A percentile compares a stretch with the other conserved stretches of the same genome.
phyloP scores from a whole-genome alignment of 768 basidiomycete genomes.

The Panus rudis region DNA sequence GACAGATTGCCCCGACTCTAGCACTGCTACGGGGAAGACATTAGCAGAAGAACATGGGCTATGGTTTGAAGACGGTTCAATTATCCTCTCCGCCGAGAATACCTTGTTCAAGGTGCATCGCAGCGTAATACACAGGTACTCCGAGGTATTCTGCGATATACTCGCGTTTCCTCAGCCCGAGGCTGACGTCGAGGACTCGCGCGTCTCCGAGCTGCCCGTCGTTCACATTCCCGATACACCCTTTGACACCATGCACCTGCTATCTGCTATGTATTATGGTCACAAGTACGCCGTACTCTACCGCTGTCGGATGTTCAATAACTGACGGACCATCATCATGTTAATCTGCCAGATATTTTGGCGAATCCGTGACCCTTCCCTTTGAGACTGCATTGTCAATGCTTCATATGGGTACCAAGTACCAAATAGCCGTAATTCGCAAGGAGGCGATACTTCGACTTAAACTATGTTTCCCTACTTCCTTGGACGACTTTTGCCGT shows the following conservation, averaged over 20 bases:
- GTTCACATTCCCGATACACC: not conserved
- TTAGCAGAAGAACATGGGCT: slow-evolving; percentile 2
- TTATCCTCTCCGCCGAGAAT: slow-evolving; percentile 18
- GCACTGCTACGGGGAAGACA: not conserved
- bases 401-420: not conserved
- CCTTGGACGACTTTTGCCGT: not conserved
- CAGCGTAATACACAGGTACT: slow-evolving; percentile 15
- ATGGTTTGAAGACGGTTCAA: slow-evolving; percentile 20
- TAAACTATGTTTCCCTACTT: not conserved
- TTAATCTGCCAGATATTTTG: not conserved
- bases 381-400: not conserved
- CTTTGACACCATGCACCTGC: not conserved
- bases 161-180: slow-evolving; percentile 14
- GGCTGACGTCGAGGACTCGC: slow-evolving; percentile 1
- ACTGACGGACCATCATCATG: not conserved
- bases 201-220: not conserved
- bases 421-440: not conserved
- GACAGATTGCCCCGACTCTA: not conserved
- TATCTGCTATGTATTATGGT: not conserved
- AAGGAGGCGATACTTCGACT: not conserved
- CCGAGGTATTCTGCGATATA: slow-evolving; percentile 22
- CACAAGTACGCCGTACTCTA: too few species aligned
- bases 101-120: slow-evolving; percentile 18
- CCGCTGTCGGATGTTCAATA: too few species aligned
- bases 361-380: not conserved